Evolutionary conservation across 2,329 filamentous ascomycete species (phyloP), one percentile per base, ranked within the genome.

Genomic region (Venturia aucupariae): DNA sequence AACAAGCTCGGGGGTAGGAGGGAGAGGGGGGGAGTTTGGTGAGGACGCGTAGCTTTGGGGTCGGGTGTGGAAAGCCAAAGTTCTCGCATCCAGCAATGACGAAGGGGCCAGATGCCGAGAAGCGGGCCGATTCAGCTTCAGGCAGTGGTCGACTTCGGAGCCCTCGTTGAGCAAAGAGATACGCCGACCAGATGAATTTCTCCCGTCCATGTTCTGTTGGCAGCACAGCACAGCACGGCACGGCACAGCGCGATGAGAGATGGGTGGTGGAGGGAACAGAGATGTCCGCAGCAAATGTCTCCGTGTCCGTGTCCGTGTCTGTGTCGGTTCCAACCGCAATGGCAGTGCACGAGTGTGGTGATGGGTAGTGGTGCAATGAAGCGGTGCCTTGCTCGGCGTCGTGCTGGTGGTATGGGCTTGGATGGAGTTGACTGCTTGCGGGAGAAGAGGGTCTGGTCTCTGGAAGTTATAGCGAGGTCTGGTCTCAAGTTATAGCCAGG

Each of bases 121-220:
- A 66, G 55, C 60, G 61, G 63, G 60, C 65, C 32, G 41, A 61
- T 15, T 15, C n/a, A 22, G 13, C 27, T 59, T 51, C 46, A 51
- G 46, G 35, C 35, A 24, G 19, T 15, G 22, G 27, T 42, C 59
- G 38, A 61, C 59, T 27, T 61, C 59, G 13, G 59, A 61, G 5
- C n/a, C 44, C 41, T 62, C 60, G 60, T 62, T 62, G 15, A 62
- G 32, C 39, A 62, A 24, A 42, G 60, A 62, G 30, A 81, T 78
- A 71, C 75, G 78, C 71, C 78, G 76, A 72, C 79, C 79, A 68
- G 72, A 76, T 69, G 76, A 76, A 72, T 81, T 79, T 75, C 76
- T 80, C 74, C 78, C 78, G 77, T 81, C 79, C 79, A 81, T 81
- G 44, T 38, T 64, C 61, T 62, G 30, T 15, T 35, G 38, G 60